Evolutionary conservation across 1,284 basidiomycete genomes (phyloP).

Genomic region (Naganishia sp.): DNA sequence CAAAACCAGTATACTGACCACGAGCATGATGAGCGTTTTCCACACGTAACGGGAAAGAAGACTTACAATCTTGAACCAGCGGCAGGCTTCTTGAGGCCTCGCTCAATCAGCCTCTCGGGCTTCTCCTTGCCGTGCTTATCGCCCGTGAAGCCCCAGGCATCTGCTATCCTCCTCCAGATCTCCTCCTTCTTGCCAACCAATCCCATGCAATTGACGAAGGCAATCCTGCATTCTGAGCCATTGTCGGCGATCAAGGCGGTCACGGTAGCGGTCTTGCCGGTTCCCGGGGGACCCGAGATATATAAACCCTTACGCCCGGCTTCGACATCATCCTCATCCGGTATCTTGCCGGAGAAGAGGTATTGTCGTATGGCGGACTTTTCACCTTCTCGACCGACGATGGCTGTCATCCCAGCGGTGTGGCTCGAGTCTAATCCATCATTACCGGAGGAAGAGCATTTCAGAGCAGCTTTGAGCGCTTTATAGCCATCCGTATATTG

Average conservation of each 20-base stretch:
- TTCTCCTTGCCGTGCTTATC: slow-evolving; percentile 20
- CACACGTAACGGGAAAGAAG: not conserved
- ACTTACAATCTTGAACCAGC: slow-evolving; percentile 26
- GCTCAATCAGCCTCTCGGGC: slow-evolving; percentile 29
- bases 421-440: slow-evolving; percentile 5
- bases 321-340: slow-evolving; percentile 34
- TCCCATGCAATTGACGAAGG: slow-evolving; percentile 53
- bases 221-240: slow-evolving; percentile 41
- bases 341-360: slow-evolving; percentile 40
- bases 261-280: slow-evolving; percentile 54
- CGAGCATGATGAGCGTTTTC: slow-evolving; percentile 5
- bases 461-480: slow-evolving; percentile 47
- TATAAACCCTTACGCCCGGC: slow-evolving; percentile 38
- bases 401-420: slow-evolving; percentile 34
- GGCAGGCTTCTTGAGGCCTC: slow-evolving; percentile 8
- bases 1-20: slow-evolving; percentile 47
- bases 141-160: slow-evolving; percentile 42
- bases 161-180: slow-evolving; percentile 35
- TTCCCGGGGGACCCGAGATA: slow-evolving; percentile 54
- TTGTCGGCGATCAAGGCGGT: slow-evolving; percentile 39
- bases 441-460: slow-evolving; percentile 41
- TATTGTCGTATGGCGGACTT: slow-evolving; percentile 44
- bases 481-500: slow-evolving; percentile 41
- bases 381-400: slow-evolving; percentile 51
- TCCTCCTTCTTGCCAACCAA: slow-evolving; percentile 38